Percentiles rank a stretch among this genome's conserved stretches.
Evolutionary conservation across 805 yeast species (phyloP).

Genomic region (Lipomyces yamanashiensis): DNA sequence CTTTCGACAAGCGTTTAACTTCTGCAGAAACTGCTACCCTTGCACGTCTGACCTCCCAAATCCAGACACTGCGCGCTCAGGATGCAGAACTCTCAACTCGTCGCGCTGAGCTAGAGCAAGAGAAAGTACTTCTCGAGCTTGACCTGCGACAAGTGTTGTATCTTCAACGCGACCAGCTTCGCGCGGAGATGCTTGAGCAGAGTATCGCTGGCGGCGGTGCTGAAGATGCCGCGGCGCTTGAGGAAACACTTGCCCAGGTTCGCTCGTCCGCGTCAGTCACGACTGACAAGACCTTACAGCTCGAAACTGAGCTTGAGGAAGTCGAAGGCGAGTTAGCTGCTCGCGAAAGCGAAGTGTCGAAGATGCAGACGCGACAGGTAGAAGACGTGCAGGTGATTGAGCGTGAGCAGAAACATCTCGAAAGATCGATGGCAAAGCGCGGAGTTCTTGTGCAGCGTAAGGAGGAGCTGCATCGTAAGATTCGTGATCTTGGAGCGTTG

Average conservation of each 20-base stretch:
- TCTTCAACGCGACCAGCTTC: conserved; percentile 56
- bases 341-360: conserved; percentile 51
- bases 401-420: conserved; percentile 64
- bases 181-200: conserved; percentile 34
- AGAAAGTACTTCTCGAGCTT: conserved; percentile 54
- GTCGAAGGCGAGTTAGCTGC: conserved; percentile 39
- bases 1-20: conserved; percentile 60
- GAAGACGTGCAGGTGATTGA: conserved; percentile 61
- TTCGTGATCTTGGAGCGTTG: conserved; percentile 83
- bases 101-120: conserved; percentile 54
- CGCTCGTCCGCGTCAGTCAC: conserved; percentile 41
- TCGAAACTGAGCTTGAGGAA: conserved; percentile 39
- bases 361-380: conserved; percentile 63
- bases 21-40: conserved; percentile 55
- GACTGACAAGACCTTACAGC: conserved; percentile 41
- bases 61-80: conserved; percentile 24
- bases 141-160: conserved; percentile 63
- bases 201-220: conserved; percentile 33
- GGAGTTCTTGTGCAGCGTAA: conserved; percentile 62
- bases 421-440: conserved; percentile 65
- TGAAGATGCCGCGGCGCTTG: conserved; percentile 41
- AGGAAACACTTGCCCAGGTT: conserved; percentile 15
- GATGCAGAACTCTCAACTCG: conserved; percentile 50
- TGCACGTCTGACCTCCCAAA: conserved; percentile 41
- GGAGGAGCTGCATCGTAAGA: conserved; percentile 71